Base-by-base conservation (phyloP, 192 early-diverging fungal genomes). In the Backusella sp. region DNA sequence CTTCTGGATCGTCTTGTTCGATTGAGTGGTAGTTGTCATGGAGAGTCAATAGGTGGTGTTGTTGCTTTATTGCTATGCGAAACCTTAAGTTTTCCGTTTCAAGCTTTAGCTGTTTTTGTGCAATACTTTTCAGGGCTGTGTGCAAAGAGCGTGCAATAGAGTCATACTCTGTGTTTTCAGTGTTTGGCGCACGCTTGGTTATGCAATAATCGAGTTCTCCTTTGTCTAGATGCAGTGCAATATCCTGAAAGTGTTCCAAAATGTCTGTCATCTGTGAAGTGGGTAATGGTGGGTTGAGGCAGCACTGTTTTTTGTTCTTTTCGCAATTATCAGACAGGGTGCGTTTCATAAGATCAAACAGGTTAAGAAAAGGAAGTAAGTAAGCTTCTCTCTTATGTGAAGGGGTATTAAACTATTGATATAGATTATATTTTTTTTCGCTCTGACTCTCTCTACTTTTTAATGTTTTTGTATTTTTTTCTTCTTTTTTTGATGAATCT, bases 181-280 rank as follows among this genome's bases (percentile, higher is more conserved):
- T 32, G 17, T 28, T 44, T 23, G 26, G 36, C 62, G 21, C 59
- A 52, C 44, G 34, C 52, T 73, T 53, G 26, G 72, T 67, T 17
- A 73, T 71, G 59, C 79, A 80, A 34, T 75, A 66, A 35, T 80
- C 79, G 32, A 76, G 42, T 49, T 76, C 42, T 21, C 75, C 79
- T 62, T 73, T 70, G n/a, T 76, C 75, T 35, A 80, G 66, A 68
- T 68, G 37, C 15, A 56, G 56, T 39, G 73, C 52, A 12, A 79
- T 30, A 53, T 79, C 73, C 9, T 74, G 28, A 7, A 79, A 49
- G 26, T 79, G 66, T 23, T 73, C 56, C 36, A 78, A 41, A 21
- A 42, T 65, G 19, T 36, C 37, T 65, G 70, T 67, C 28, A 44
- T 66, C 21, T 71, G 46, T 36, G 42, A 30, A 34, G 36, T 35